These are phyloP conservation scores for Vanilla planifolia DNA, from an alignment of 106 monocot genomes.

Conservation along the genomic window DNA sequence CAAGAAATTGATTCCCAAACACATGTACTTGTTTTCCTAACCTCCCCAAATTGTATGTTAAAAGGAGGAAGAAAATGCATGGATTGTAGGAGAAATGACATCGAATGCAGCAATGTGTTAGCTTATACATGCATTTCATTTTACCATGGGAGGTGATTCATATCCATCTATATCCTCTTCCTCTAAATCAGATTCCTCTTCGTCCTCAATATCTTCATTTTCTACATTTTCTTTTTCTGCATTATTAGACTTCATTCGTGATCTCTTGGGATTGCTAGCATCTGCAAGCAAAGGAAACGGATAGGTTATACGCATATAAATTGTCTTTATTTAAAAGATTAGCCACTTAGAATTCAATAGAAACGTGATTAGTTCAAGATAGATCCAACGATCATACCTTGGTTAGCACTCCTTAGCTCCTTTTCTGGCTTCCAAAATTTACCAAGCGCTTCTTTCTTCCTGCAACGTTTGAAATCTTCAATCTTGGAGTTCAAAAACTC, in stretches of 20 bases:
- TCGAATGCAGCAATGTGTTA: too few species aligned
- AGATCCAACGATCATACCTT: slow-evolving; percentile 17
- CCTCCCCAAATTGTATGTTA: too few species aligned
- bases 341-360: neutral
- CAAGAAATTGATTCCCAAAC: too few species aligned
- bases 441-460: slow-evolving; percentile 35
- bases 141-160: slow-evolving; percentile 36
- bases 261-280: slow-evolving; percentile 6
- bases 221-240: slow-evolving; percentile 20
- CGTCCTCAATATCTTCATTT: slow-evolving; percentile 15
- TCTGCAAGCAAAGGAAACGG: slow-evolving; percentile 18
- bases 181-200: slow-evolving; percentile 16
- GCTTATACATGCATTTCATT: neutral
- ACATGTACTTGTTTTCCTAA: too few species aligned
- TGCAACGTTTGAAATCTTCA: slow-evolving; percentile 38
- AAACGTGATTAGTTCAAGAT: neutral
- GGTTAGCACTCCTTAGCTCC: slow-evolving; percentile 6
- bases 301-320: too few species aligned
- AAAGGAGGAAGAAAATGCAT: too few species aligned
- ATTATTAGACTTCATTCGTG: slow-evolving; percentile 11
- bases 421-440: slow-evolving; percentile 18
- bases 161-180: slow-evolving; percentile 33
- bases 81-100: too few species aligned
- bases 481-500: slow-evolving; percentile 19
- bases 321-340: neutral